Conservation (phyloP, 2,329 filamentous ascomycete species). For the Cryphonectria nitschkei region DNA sequence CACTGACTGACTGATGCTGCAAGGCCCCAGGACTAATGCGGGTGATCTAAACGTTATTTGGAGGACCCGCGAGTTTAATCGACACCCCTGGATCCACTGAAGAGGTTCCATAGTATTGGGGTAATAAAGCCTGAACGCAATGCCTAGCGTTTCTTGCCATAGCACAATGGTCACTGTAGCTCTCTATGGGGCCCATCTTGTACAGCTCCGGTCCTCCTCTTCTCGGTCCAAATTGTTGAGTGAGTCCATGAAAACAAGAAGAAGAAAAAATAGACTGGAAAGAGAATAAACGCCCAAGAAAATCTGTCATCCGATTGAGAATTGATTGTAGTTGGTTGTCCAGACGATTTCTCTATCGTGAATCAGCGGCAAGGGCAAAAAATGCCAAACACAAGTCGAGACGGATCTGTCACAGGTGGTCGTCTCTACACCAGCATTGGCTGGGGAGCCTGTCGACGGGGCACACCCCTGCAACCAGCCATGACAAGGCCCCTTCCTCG, state of each 20-base stretch:
- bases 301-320: neutral
- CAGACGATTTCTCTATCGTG: slow-evolving; percentile 17
- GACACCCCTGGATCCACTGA: slow-evolving; percentile 1
- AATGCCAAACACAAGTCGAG: slow-evolving; percentile 52
- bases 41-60: slow-evolving; percentile 28
- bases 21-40: slow-evolving; percentile 7
- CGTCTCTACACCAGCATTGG: slow-evolving; percentile 30
- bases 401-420: slow-evolving; percentile 51
- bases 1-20: slow-evolving; percentile 6
- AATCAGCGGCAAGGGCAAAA: slow-evolving; percentile 32
- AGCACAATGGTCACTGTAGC: neutral
- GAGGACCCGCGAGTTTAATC: slow-evolving; percentile 22
- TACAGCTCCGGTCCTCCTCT: neutral
- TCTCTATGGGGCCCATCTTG: neutral
- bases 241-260: neutral
- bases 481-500: slow-evolving; percentile 13
- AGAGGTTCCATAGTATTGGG: neutral
- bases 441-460: slow-evolving; percentile 20
- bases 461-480: slow-evolving; percentile 1
- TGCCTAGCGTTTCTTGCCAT: neutral
- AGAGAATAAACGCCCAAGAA: neutral
- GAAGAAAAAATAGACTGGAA: neutral
- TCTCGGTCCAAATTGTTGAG: neutral
- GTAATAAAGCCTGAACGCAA: slow-evolving; percentile 6
- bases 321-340: slow-evolving; percentile 8